Conservation (phyloP, 2,329 filamentous ascomycete species). For the Colletotrichum simmondsii region DNA sequence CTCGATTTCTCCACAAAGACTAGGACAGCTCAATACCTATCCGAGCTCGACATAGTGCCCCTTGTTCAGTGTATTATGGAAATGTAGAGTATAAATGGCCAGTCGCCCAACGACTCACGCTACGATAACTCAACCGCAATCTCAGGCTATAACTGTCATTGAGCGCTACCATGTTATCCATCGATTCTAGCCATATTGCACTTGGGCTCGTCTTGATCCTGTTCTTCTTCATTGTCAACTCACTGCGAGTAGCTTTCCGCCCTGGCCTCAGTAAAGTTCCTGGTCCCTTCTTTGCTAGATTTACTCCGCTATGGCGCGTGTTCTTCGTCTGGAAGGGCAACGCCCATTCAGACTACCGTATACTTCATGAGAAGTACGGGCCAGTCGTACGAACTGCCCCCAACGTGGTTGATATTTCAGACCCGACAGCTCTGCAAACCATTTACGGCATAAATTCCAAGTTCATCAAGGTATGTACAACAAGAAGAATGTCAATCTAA, state of each 20-base stretch:
- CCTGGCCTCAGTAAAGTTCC: not conserved
- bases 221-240: not conserved
- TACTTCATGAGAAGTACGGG: not conserved
- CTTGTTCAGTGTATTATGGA: not conserved
- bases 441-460: not conserved
- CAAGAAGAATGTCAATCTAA: not conserved
- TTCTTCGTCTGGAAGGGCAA: not conserved
- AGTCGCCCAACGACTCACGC: not conserved
- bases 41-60: not conserved
- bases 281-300: not conserved
- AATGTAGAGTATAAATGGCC: not conserved
- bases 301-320: not conserved
- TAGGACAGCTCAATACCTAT: not conserved
- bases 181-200: not conserved
- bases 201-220: not conserved
- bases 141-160: not conserved
- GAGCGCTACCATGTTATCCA: not conserved
- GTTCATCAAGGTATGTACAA: not conserved
- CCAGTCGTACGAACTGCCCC: not conserved
- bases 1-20: not conserved
- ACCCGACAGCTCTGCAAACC: not conserved
- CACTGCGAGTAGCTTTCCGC: not conserved
- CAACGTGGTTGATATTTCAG: not conserved
- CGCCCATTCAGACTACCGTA: not conserved
- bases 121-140: not conserved